Evolutionary conservation across 2,329 filamentous ascomycete species (phyloP), one percentile per base, ranked within the genome.

Genomic region (Colletotrichum echinochloae): DNA sequence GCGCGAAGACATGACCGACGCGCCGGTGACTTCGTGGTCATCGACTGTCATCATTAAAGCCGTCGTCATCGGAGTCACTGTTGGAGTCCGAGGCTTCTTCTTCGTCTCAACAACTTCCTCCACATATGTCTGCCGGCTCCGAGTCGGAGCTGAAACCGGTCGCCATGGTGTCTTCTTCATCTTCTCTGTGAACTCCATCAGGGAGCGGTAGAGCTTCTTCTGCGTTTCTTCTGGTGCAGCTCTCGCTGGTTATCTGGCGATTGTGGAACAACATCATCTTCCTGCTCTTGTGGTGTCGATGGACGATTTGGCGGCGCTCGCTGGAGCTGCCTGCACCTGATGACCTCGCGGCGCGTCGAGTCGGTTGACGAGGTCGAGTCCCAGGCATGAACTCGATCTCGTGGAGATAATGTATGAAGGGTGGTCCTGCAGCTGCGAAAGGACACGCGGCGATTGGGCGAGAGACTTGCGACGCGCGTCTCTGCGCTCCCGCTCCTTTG

Each of bases 401-500:
- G 77, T 98, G 95, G 87, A 97, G n/a, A n/a, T n/a, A n/a, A 98
- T 0, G 96, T 99, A 79, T 99, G 96, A 44, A 99, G 86, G 4
- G 96, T 99, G 16, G 96, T 96, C 82, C 99, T n/a, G n/a, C 96
- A 1, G 96, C 96, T 5, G 96, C 96, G n/a, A 81, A 99, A 99
- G 0, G 95, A 98, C 41, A 99, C 96, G 77, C 96, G 90, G 77
- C 96, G 90, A 79, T 96, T 97, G 57, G n/a, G 95, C 94, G 67
- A 97, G 87, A 23, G 95, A 98, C 79, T 98, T 98, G 75, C 96
- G 89, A 73, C 96, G 91, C 54, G 94, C 95, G 79, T 97, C 96
- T 75, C 94, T 89, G 65, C 94, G 89, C 75, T 95, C 91, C 51
- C 90, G 87, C 76, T 93, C 91, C 71, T 88, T 86, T 11, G 90